Base-by-base conservation (phyloP, 768 basidiomycete genomes). In the Crassisporium funariophilum region DNA sequence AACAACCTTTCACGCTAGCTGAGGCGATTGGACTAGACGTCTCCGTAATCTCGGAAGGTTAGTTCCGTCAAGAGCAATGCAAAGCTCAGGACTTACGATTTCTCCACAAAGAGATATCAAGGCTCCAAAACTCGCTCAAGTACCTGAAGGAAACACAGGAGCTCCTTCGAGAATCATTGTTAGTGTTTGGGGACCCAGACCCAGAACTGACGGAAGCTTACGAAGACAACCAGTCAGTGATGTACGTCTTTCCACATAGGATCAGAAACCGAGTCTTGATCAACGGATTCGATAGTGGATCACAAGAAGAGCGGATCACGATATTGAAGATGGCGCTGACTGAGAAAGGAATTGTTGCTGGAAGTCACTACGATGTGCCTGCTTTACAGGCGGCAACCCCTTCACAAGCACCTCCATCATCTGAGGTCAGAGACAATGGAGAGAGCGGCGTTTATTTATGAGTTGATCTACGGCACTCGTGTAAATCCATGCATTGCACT, bases 261-360 rank as follows among this genome's bases (percentile, higher is more conserved):
- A 12, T 40, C 36, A 39, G 16, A 25, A 2, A 37, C 42, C 6
- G 34, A 36, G 22, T 24, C 5, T 37, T 38, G 7, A 35, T 46
- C 38, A 45, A 4, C 35, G 56, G 41, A 23, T 34, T 37, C 20
- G 46, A 22, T 52, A 91, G 90, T 52, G 84, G 77, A 5, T 88
- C 89, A 6, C 90, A 91, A 65, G 78, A 86, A 57, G 90, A 92
- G 58, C 75, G 89, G 16, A 79, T 90, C 47, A 67, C 68, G 20
- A 88, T 91, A 41, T 72, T 90, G 41, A 80, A 76, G 62, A 68
- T 83, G 56, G 87, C 84, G 5, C 66, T 90, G 44, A 65, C 68
- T 15, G 76, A 83, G 57, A 87, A 86, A 55, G 86, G 85, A 1
- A 64, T 83, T 9, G 46, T 63, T 35, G 53, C 66, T 41, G 67